Base-by-base conservation (phyloP, 768 basidiomycete genomes). In the Lactifluus volemus region DNA sequence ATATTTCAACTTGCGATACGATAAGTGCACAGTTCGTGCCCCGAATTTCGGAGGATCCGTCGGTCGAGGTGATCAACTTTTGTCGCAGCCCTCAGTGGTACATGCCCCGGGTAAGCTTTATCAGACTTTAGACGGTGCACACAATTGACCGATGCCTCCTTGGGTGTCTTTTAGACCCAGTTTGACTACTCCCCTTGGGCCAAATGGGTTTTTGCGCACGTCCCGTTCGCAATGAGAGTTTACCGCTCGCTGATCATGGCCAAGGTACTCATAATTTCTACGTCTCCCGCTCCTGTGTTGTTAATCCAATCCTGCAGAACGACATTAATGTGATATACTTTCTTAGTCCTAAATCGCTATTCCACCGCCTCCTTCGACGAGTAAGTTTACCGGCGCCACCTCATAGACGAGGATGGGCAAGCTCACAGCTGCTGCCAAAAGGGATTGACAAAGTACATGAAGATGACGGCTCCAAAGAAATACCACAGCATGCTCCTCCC, bases 1-100 rank as follows among this genome's bases (percentile, higher is more conserved):
- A 38, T 38, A 2, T n/a, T 2, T 38, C 36, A 38, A 9, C 2
- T 38, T 38, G 5, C 5, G 12, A 5, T 42, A 1, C 5, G 7
- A 42, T 17, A 58, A 85, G 84, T 19, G 81, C 84, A 6, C 85
- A 88, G 68, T 77, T 84, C 49, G 68, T 84, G n/a, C 81, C 83
- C 11, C 67, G 74, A 60, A 82, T 84, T 59, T 73, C 82, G 15
- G 67, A 69, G 45, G 81, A 84, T 61, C 72, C 77, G 10, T 75
- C 78, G 7, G 77, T 79, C 15, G 68, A 79, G 60, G 75, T 85
- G 19, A 72, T 80, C 58, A 82, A 86, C 68, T 82, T 86, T 67
- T 63, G 60, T 61, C 74, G 85, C 53, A 84, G 80, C 44, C 82
- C 81, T 19, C 79, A 81, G 64, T 85, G 84, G 83, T 81, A 75